Evolutionary conservation across 345 rosid species (phyloP).

Genomic region (Triadica sebifera): DNA sequence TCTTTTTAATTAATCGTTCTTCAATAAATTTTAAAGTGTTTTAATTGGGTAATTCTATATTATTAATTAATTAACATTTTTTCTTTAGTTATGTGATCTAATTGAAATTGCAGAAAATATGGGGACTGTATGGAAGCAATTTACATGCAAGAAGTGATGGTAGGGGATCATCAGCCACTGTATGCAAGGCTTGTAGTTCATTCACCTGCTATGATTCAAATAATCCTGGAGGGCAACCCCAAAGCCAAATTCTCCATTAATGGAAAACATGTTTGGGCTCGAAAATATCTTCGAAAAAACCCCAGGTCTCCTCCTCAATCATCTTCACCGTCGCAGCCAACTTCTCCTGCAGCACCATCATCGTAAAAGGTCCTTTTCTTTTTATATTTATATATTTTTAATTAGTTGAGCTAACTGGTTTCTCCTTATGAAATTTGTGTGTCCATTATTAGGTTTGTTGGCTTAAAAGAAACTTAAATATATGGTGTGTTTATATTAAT

Average conservation of each 20-base stretch:
- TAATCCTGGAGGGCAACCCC: conserved; percentile 31
- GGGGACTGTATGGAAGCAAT: conserved; percentile 54
- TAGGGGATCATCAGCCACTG: conserved; percentile 38
- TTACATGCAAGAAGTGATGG: conserved; percentile 46
- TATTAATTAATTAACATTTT: no score
- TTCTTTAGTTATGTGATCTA: not conserved
- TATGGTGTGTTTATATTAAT: no score
- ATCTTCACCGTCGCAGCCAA: not conserved
- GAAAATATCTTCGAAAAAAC: conserved; percentile 39
- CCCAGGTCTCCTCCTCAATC: conserved; percentile 2
- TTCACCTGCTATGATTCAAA: conserved; percentile 22
- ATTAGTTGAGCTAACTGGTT: no score
- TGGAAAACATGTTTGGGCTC: conserved; percentile 74
- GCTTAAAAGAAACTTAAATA: no score
- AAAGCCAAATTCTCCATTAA: conserved; percentile 61
- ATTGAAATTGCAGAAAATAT: conserved; percentile 37
- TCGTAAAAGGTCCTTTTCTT: no score
- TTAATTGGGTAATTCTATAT: no score
- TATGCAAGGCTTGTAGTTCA: conserved; percentile 52
- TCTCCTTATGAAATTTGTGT: no score
- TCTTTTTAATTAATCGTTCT: not conserved
- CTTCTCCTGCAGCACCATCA: not conserved
- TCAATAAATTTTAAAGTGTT: no score
- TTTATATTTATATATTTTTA: no score
- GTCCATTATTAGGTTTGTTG: no score